These are phyloP conservation scores for Melampsora americana DNA, from an alignment of 1,284 basidiomycete species.

Conservation along the genomic window DNA sequence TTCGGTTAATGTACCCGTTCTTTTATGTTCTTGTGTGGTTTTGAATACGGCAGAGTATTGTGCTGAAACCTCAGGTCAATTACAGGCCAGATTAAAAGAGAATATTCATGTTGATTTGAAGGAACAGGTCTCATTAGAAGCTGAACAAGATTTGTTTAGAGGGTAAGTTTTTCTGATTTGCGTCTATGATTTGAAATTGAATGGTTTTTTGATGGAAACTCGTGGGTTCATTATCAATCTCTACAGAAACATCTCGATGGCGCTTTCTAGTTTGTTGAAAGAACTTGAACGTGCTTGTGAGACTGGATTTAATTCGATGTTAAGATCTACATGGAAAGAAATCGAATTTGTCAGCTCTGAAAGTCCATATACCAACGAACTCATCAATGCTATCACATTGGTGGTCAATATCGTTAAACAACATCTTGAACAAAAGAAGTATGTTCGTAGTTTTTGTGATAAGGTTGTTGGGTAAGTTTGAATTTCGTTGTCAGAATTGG, in stretches of 20 bases:
- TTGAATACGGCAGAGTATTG: slow-evolving; percentile 99
- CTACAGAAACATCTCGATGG: slow-evolving; percentile 63
- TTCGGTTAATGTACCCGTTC: slow-evolving; percentile 71
- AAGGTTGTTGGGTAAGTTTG: slow-evolving; percentile 72
- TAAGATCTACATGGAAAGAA: slow-evolving; percentile 71
- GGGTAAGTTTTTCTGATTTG: slow-evolving; percentile 59
- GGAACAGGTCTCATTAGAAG: slow-evolving; percentile 74
- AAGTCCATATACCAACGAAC: slow-evolving; percentile 72
- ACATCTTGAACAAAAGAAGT: slow-evolving; percentile 85
- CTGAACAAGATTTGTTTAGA: slow-evolving; percentile 82
- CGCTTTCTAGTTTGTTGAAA: slow-evolving; percentile 70
- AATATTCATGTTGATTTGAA: slow-evolving; percentile 73
- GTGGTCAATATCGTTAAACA: slow-evolving; percentile 67
- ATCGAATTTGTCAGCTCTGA: slow-evolving; percentile 67
- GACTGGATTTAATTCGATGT: slow-evolving; percentile 68
- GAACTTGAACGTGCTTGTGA: slow-evolving; percentile 80
- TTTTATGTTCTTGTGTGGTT: slow-evolving; percentile 76
- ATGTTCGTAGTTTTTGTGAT: slow-evolving; percentile 82
- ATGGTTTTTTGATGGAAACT: background rate
- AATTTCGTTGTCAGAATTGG: too few species aligned
- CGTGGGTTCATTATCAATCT: too few species aligned
- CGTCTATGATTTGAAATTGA: background rate
- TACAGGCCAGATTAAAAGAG: slow-evolving; percentile 84
- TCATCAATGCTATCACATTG: slow-evolving; percentile 66
- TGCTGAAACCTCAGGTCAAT: slow-evolving; percentile 77